Evolutionary conservation across 2,329 filamentous ascomycete genomes (phyloP), one percentile per base, ranked within the genome.

Genomic region (Fusarium fracticaudum): DNA sequence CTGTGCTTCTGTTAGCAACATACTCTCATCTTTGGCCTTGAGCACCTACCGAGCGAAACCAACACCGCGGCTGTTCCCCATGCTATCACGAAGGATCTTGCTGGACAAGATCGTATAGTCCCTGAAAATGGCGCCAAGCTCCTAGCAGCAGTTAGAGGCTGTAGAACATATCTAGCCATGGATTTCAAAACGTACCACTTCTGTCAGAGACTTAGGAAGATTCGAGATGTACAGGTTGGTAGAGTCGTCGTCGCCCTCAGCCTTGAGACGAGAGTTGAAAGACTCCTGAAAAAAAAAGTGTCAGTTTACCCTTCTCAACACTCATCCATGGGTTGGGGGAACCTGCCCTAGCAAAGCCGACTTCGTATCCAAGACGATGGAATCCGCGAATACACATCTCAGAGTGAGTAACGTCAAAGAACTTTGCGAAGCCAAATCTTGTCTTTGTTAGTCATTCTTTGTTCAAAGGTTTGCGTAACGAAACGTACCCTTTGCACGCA

Each of bases 141-240:
- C 93, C 91, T 93, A 77, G 37, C 11, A 24, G 6, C 6, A 22
- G 62, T 80, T 26, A 80, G 64, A 29, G 41, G 9, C 44, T 22
- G 26, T 15, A 35, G 57, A 41, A 12, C 10, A 29, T 24, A 7
- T 24, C 3, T 35, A 20, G 17, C 26, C 47, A 35, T 22, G 24
- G 14, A 18, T 6, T 24, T 26, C 14, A 10, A 55, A 86, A 86
- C 92, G 81, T 83, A 96, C 95, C 77, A 94, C 91, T 86, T 99
- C 97, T 60, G 94, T 97, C 88, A 97, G 91, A 72, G 92, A 91
- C 84, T 96, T 95, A 41, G 96, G 96, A 50, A 99, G 89, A 84
- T 98, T 99, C 35, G 97, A 99, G 72, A 98, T 95, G 84, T 99
- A 99, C 73, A 99, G 90, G 81, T 99, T 99, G 74, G 96, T 98